Conservation (phyloP, 2,329 filamentous ascomycete genomes). For the Chaetothyriales sp. region DNA sequence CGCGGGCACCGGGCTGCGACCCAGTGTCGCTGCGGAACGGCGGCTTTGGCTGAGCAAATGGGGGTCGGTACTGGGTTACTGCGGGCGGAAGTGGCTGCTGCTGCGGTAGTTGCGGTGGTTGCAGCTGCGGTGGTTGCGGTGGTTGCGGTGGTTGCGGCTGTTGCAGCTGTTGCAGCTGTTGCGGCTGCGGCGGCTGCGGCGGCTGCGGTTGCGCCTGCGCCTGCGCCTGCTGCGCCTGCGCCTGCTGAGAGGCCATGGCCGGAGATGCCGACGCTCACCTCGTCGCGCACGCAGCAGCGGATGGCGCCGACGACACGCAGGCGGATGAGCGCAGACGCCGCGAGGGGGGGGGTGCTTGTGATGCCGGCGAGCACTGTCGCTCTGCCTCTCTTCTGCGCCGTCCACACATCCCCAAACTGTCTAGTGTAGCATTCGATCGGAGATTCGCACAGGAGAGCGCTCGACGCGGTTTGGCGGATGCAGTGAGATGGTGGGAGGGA, state of each 20-base stretch:
- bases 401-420: constrained; percentile 22
- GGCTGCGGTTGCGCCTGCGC: too few relatives aligned
- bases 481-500: background rate
- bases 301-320: background rate
- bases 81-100: background rate
- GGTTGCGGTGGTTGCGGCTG: background rate
- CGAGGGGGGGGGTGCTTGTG: constrained; percentile 24
- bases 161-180: too few relatives aligned
- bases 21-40: constrained; percentile 13
- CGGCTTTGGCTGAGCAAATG: constrained; percentile 11
- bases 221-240: too few relatives aligned
- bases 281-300: background rate
- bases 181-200: too few relatives aligned
- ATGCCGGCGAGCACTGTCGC: constrained; percentile 61
- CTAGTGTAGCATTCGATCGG: background rate
- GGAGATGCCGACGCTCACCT: background rate
- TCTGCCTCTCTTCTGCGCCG: constrained; percentile 38
- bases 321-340: background rate
- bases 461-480: background rate
- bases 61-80: constrained; percentile 11
- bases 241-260: background rate
- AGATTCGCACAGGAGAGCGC: background rate
- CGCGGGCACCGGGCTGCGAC: constrained; percentile 9
- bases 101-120: too few relatives aligned
- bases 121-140: too few relatives aligned